Evolutionary conservation across 2,329 filamentous ascomycete species (phyloP), one percentile per base, ranked within the genome.

Genomic region (Aspergillus persii): DNA sequence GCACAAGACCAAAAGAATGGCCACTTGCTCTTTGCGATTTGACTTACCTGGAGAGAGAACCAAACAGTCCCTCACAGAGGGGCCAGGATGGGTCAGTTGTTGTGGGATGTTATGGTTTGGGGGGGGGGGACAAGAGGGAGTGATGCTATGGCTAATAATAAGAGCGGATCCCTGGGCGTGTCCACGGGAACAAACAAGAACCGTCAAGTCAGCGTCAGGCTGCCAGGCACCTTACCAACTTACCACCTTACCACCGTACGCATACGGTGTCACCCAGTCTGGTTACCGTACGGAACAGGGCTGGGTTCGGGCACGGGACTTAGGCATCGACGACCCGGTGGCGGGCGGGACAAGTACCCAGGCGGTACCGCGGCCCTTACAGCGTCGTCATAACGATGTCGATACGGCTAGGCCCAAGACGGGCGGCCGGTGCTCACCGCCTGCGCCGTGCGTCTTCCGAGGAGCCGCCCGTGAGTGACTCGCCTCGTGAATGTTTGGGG

Each of bases 41-140:
- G 52, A 67, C 65, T 65, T 66, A 66, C 65, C 64, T 50, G 47
- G 36, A 41, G 36, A 41, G 36, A 41, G 36, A 41, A 41, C 36
- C 36, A 41, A 46, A 41, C 46, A 61, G 52, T 61, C 63, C 66
- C 66, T 67, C 65, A 61, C 65, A 63, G 65, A 68, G 66, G 66
- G 66, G 53, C 53, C 26, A 48, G 31, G 39, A n/a, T 47, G 47
- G 53, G 36, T 41, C 36, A 44, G 36, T 39, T 48, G 53, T 55
- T 50, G 51, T 52, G 26, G 26, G 46, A 60, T 57, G 49, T 58
- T 57, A 50, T 58, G 49, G 31, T 53, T 50, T 52, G 39, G 57
- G 41, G n/a, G 18, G 27, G 53, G 41, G 33, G 39, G 33, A 58
- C 44, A 54, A 50, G 57, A 57, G 41, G 60, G 52, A 59, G 51